Base-by-base conservation (phyloP, 139 green algal genomes). In the Pseudopediastrum boryanum region DNA sequence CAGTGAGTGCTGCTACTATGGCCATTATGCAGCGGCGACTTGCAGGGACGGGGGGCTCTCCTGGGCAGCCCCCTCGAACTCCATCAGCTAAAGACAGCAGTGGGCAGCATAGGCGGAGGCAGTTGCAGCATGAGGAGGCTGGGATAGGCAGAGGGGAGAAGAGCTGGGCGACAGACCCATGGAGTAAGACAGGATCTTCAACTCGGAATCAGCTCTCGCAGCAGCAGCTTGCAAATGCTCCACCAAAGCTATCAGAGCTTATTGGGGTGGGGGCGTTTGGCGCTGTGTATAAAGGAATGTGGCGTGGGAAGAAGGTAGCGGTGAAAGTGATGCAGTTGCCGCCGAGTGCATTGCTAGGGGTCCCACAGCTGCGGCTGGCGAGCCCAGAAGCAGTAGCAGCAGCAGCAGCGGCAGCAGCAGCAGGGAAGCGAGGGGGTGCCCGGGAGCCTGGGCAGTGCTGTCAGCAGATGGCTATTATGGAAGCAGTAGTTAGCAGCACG, bases 381-480 rank as follows among this genome's bases (percentile, higher is more conserved):
- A 43, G 10, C 21, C n/a, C 51, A 25, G 35, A 63, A 66, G 31
- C 19, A 33, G 63, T n/a, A 54, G 46, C 62, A 62, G 74, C 42
- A 21, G 27, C 48, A 31, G 31, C 44, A 19, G 48, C 74, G 31
- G 5, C 62, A 64, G 36, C n/a, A 27, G 74, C 74, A 71, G 59
- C 74, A 64, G 41, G 42, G 39, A 43, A 72, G 73, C 29, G 1
- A 42, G 48, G 16, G 48, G 48, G 16, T 16, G 48, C 48, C 19
- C 16, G 16, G 48, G 48, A 16, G 19, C 48, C n/a, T 13, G 8
- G 33, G 8, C 54, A 38, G 54, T 64, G n/a, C 7, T 64, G 8
- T 2, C 58, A 54, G 0, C 48, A 80, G 36, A 77, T 77, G 70
- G 81, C 78, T 7, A 69, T 86, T 5, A 83, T 84, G 62, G 81